Evolutionary conservation across 2,329 filamentous ascomycete species (phyloP).

Genomic region (Monilinia fructicola): DNA sequence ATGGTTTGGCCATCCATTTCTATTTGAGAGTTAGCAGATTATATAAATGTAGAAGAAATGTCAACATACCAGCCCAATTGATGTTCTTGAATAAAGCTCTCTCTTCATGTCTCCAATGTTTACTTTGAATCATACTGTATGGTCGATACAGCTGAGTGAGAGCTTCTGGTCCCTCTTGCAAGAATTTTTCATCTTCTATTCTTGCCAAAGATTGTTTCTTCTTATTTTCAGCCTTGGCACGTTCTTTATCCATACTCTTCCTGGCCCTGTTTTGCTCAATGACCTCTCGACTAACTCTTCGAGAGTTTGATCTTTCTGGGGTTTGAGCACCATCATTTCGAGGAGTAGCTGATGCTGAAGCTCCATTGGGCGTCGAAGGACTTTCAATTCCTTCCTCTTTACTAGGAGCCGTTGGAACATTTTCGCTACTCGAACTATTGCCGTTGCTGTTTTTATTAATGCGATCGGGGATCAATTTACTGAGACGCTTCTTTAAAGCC

Average conservation of each 20-base stretch:
- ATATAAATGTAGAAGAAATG: too few species aligned
- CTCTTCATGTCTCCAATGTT: constrained; percentile 37
- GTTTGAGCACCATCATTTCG: constrained; percentile 23
- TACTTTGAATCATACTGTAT: constrained; percentile 41
- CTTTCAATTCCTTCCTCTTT: constrained; percentile 22
- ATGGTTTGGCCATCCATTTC: constrained; percentile 36
- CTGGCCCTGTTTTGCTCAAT: constrained; percentile 30
- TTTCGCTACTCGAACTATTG: constrained; percentile 24
- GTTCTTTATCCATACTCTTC: constrained; percentile 35
- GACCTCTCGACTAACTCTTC: constrained; percentile 33
- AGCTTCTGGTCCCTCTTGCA: constrained; percentile 35
- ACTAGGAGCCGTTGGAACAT: constrained; percentile 19
- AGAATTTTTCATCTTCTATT: constrained; percentile 38
- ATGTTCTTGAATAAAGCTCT: constrained; percentile 39
- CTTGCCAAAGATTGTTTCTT: constrained; percentile 36
- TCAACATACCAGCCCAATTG: constrained; percentile 35
- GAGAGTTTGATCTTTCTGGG: constrained; percentile 25
- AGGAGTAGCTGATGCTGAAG: background rate
- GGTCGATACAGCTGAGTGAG: constrained; percentile 39
- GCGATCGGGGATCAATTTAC: constrained; percentile 32
- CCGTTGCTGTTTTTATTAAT: constrained; percentile 18
- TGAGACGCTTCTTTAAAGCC: constrained; percentile 37
- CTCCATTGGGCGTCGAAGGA: constrained; percentile 11
- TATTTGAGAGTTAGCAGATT: constrained; percentile 24
- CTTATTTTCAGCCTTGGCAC: constrained; percentile 34